Evolutionary conservation across 176 grass and related monocot species (phyloP).

Genomic region (Rhipidocladum racemiflorum): DNA sequence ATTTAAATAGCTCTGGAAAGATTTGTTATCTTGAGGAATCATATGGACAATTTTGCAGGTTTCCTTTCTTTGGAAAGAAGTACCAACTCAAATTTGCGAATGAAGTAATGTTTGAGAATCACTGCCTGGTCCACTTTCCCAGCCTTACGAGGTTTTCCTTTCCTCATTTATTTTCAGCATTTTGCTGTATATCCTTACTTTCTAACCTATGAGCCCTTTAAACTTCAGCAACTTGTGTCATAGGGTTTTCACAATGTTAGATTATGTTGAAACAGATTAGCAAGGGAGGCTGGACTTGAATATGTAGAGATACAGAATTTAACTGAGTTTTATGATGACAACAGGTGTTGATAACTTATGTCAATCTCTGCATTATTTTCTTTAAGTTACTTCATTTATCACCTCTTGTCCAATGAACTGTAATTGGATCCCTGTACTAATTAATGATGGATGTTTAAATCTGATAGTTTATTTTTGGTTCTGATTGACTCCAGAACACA

Average conservation of each 20-base stretch:
- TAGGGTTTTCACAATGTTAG: slow-evolving; percentile 29
- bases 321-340: slow-evolving; percentile 97
- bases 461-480: slow-evolving; percentile 27
- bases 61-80: slow-evolving; percentile 87
- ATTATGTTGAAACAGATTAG: slow-evolving; percentile 64
- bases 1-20: not conserved
- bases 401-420: slow-evolving; percentile 13
- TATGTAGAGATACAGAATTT: slow-evolving; percentile 97
- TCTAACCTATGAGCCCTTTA: slow-evolving; percentile 3
- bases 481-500: slow-evolving; percentile 55
- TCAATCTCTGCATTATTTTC: not conserved
- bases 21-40: slow-evolving; percentile 25
- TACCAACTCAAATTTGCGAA: slow-evolving; percentile 91
- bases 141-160: slow-evolving; percentile 72
- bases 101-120: slow-evolving; percentile 60
- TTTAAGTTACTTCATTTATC: not conserved
- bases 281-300: slow-evolving; percentile 84
- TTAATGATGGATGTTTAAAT: not conserved
- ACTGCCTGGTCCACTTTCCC: slow-evolving; percentile 91
- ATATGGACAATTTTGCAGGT: slow-evolving; percentile 50
- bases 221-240: slow-evolving; percentile 7
- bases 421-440: not conserved
- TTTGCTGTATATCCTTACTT: not conserved
- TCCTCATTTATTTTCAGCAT: slow-evolving; percentile 10
- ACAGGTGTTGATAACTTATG: slow-evolving; percentile 44